phyloP scores from a whole-genome alignment of 805 yeast species.

The Hanseniaspora thailandica region DNA sequence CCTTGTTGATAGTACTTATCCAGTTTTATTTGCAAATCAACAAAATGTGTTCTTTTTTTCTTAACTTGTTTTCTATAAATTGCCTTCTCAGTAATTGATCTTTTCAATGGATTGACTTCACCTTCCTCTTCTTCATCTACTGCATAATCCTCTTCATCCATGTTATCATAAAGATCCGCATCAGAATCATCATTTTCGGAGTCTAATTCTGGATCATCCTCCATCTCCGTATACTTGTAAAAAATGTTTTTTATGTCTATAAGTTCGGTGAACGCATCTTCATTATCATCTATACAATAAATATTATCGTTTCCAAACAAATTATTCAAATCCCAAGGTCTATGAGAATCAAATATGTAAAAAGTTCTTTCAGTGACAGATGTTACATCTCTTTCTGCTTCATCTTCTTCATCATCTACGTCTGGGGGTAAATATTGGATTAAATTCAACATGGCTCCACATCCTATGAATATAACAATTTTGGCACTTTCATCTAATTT shows the following conservation, averaged over 20 bases:
- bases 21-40: conserved; percentile 41
- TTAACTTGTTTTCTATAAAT: conserved; percentile 25
- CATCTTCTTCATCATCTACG: conserved; percentile 42
- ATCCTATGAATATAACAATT: conserved; percentile 72
- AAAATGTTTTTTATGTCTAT: conserved; percentile 52
- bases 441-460: conserved; percentile 85
- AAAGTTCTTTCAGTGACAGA: conserved; percentile 38
- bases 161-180: conserved; percentile 29
- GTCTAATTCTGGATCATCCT: conserved; percentile 30
- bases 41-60: conserved; percentile 34
- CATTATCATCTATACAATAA: conserved; percentile 75
- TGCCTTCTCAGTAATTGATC: conserved; percentile 20
- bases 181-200: conserved; percentile 31
- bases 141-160: conserved; percentile 27
- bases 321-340: conserved; percentile 96
- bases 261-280: conserved; percentile 36
- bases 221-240: conserved; percentile 35
- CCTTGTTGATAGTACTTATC: conserved; percentile 80
- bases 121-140: conserved; percentile 28
- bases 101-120: conserved; percentile 22
- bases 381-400: conserved; percentile 25
- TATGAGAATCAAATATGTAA: conserved; percentile 77
- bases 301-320: conserved; percentile 71
- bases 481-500: conserved; percentile 62
- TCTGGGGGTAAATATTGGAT: conserved; percentile 55